These are phyloP conservation scores for Flueggea neowawraea DNA, from an alignment of 441 rosid species.

Conservation along the genomic window DNA sequence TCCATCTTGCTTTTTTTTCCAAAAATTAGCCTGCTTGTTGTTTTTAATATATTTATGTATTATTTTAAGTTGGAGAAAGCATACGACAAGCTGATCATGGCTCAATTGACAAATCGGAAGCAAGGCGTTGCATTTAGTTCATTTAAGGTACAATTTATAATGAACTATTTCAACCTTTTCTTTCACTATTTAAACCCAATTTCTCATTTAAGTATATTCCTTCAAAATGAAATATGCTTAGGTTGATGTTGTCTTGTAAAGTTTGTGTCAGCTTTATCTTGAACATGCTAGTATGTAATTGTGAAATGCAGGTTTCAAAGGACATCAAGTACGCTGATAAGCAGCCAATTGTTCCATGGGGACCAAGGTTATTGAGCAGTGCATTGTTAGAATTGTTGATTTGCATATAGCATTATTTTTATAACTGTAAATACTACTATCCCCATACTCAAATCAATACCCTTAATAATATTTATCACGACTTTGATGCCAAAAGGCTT, in stretches of 20 bases:
- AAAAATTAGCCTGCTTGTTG: neutral
- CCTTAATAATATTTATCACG: too few species aligned
- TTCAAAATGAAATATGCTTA: too few species aligned
- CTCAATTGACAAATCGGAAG: slow-evolving; percentile 71
- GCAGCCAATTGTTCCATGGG: slow-evolving; percentile 96
- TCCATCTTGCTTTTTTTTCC: neutral
- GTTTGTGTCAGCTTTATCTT: slow-evolving; percentile 1
- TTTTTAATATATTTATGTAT: slow-evolving; percentile 13
- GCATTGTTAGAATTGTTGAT: too few species aligned
- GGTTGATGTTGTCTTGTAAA: neutral
- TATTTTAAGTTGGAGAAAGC: slow-evolving; percentile 85
- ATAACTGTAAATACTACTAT: too few species aligned
- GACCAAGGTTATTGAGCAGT: slow-evolving; percentile 59
- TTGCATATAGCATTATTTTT: too few species aligned
- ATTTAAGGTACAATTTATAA: slow-evolving; percentile 49
- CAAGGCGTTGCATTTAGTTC: slow-evolving; percentile 86
- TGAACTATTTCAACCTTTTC: neutral
- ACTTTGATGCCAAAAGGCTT: too few species aligned
- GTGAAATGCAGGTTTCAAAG: slow-evolving; percentile 73
- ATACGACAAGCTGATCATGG: slow-evolving; percentile 92
- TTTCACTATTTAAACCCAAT: neutral
- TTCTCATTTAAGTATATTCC: too few species aligned
- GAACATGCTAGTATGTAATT: slow-evolving; percentile 13
- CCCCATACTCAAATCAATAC: too few species aligned
- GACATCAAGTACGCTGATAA: slow-evolving; percentile 96